Conservation (phyloP, 306 rosid species). For the Luffa aegyptiaca region DNA sequence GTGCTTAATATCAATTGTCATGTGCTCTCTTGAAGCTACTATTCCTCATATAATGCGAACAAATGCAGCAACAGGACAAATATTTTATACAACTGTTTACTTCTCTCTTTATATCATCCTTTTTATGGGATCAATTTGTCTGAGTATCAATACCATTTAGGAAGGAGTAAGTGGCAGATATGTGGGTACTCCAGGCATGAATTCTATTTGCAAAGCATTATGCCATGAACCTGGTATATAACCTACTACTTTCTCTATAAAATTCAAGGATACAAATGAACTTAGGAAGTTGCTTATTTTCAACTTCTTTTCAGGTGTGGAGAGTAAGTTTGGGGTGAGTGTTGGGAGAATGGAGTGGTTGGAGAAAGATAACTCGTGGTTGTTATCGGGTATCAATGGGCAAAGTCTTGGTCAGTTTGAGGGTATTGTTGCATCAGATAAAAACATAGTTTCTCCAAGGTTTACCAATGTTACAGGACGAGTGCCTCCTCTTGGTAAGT, state of each 20-base stretch:
- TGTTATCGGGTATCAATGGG: slow-evolving; percentile 52
- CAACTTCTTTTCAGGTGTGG: slow-evolving; percentile 44
- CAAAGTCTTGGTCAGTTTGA: slow-evolving; percentile 66
- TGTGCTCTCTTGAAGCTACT: background rate
- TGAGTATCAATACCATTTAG: slow-evolving; percentile 39
- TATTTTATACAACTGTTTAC: background rate
- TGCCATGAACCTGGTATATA: slow-evolving; percentile 59
- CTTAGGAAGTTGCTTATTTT: slow-evolving; percentile 4
- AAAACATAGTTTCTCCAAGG: slow-evolving; percentile 63
- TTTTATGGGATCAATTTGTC: slow-evolving; percentile 14
- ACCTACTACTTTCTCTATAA: slow-evolving; percentile 14
- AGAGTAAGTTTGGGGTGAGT: slow-evolving; percentile 61
- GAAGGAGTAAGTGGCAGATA: slow-evolving; percentile 54
- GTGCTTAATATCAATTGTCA: background rate
- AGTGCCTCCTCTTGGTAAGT: slow-evolving; percentile 68
- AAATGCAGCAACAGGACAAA: background rate
- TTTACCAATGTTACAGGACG: slow-evolving; percentile 48
- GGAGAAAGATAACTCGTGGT: slow-evolving; percentile 61
- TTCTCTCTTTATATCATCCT: background rate
- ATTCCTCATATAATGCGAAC: background rate
- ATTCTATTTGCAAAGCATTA: slow-evolving; percentile 76
- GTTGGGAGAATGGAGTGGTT: slow-evolving; percentile 69
- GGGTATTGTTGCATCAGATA: slow-evolving; percentile 82
- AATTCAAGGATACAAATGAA: slow-evolving; percentile 16
- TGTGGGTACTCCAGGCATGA: slow-evolving; percentile 97